Evolutionary conservation across 371 early-diverging fungal genomes (phyloP).

Genomic region (Coemansia sp.): DNA sequence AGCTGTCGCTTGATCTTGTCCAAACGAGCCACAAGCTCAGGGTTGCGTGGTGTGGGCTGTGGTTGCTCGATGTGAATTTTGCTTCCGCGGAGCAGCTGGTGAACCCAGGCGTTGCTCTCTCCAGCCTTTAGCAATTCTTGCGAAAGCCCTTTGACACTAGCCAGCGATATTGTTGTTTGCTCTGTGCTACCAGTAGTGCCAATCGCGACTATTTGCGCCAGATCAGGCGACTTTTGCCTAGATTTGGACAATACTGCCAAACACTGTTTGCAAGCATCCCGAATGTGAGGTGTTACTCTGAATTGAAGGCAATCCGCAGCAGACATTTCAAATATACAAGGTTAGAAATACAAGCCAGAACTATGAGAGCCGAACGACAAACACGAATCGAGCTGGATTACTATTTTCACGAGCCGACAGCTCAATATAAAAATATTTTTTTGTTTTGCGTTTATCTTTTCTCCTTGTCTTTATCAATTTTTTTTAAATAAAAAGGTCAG

Average conservation of each 20-base stretch:
- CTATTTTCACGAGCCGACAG: not conserved
- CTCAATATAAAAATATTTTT: not conserved
- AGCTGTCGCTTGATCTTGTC: constrained; percentile 30
- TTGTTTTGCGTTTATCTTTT: not conserved
- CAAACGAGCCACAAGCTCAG: constrained; percentile 37
- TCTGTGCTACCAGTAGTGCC: not conserved
- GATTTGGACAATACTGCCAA: not conserved
- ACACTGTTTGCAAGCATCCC: constrained; percentile 16
- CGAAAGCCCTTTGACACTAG: constrained; percentile 21
- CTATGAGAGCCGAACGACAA: not conserved
- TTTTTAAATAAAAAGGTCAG: not conserved
- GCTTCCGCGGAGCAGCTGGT: constrained; percentile 34
- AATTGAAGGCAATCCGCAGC: constrained; percentile 7
- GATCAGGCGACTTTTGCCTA: not conserved
- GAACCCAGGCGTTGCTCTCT: constrained; percentile 17
- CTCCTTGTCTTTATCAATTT: not conserved
- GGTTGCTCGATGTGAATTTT: constrained; percentile 19
- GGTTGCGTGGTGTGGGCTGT: constrained; percentile 24
- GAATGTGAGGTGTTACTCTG: constrained; percentile 27
- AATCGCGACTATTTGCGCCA: not conserved
- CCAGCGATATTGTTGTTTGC: constrained; percentile 12
- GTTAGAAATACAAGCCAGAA: not conserved
- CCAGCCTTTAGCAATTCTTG: constrained; percentile 8
- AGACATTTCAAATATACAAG: constrained; percentile 8
- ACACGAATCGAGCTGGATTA: not conserved